Evolutionary conservation across 768 basidiomycete genomes (phyloP).

Genomic region (Phylloporus scabripes): DNA sequence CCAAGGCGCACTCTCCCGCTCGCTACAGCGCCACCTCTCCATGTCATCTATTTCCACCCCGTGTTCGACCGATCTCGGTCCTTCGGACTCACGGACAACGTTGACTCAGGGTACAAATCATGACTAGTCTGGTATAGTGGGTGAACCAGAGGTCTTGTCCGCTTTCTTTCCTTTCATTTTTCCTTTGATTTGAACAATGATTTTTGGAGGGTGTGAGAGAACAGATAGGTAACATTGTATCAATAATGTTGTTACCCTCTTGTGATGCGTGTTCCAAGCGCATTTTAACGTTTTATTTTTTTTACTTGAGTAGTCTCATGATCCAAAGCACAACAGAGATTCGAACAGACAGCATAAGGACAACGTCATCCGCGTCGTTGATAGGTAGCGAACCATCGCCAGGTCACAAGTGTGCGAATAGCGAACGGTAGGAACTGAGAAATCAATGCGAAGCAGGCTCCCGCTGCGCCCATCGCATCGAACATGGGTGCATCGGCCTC

Average conservation of each 20-base stretch:
- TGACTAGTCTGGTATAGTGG: conserved; percentile 2
- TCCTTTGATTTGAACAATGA: conserved; percentile 3
- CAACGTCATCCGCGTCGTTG: too few species aligned
- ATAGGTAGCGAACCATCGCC: too few species aligned
- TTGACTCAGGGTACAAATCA: conserved; percentile 13
- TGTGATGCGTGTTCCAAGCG: conserved; percentile 17
- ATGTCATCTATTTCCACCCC: conserved; percentile 20
- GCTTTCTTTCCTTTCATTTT: neutral
- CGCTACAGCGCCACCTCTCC: conserved; percentile 25
- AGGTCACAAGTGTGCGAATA: too few species aligned
- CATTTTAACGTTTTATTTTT: neutral
- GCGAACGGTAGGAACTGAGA: too few species aligned
- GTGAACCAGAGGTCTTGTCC: conserved; percentile 4
- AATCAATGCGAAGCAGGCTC: too few species aligned
- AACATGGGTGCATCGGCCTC: too few species aligned
- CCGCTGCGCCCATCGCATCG: too few species aligned
- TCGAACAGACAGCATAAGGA: too few species aligned
- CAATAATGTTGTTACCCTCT: conserved; percentile 20
- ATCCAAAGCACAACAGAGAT: neutral
- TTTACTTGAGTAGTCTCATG: neutral
- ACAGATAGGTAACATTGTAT: conserved; percentile 20
- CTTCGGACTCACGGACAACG: conserved; percentile 21
- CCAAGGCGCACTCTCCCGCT: conserved; percentile 15
- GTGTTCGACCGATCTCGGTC: conserved; percentile 3
- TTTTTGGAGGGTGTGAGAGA: conserved; percentile 1